These are phyloP conservation scores for Sporothrix schenckii DNA, from an alignment of 2,329 filamentous ascomycete species.

Conservation along the genomic window DNA sequence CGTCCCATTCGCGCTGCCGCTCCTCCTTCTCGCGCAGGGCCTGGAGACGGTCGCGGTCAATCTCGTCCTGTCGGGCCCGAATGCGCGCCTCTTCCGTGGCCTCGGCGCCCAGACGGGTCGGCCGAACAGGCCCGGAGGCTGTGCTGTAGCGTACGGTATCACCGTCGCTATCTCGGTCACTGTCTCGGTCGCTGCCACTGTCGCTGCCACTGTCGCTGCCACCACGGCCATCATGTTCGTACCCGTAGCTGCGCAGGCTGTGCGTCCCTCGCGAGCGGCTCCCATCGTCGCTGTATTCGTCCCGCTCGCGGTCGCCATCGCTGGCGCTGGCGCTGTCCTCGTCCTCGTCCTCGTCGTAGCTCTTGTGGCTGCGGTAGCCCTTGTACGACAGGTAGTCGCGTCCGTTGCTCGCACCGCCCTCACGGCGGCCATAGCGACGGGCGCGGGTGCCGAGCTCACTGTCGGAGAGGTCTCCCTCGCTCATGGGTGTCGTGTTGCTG, in stretches of 20 bases:
- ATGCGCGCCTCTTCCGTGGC: constrained; percentile 24
- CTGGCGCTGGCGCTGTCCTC: background rate
- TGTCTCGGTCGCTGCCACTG: background rate
- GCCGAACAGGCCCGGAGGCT: background rate
- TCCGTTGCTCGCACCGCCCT: background rate
- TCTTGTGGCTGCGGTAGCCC: constrained; percentile 14
- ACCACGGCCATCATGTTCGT: background rate
- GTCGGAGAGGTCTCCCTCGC: constrained; percentile 12
- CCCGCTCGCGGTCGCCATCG: background rate
- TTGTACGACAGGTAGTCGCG: constrained; percentile 21
- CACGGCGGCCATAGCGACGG: background rate
- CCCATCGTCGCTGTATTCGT: constrained; percentile 20
- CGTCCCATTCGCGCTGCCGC: constrained; percentile 32
- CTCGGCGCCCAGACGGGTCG: background rate
- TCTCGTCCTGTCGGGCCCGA: constrained; percentile 8
- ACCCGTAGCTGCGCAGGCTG: background rate
- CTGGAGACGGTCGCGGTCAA: constrained; percentile 25
- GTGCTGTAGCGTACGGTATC: constrained; percentile 11
- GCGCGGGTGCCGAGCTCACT: constrained; percentile 8
- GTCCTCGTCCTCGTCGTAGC: constrained; percentile 2
- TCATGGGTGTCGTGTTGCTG: constrained; percentile 30
- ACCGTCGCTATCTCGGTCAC: constrained; percentile 8
- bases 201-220: background rate
- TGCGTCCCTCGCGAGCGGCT: background rate
- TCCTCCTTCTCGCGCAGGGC: background rate